A percentile compares a stretch with the other conserved stretches of the same genome.
Evolutionary conservation across 108 stramenopile genomes (phyloP).

Genomic region (Cyclotella atomus): DNA sequence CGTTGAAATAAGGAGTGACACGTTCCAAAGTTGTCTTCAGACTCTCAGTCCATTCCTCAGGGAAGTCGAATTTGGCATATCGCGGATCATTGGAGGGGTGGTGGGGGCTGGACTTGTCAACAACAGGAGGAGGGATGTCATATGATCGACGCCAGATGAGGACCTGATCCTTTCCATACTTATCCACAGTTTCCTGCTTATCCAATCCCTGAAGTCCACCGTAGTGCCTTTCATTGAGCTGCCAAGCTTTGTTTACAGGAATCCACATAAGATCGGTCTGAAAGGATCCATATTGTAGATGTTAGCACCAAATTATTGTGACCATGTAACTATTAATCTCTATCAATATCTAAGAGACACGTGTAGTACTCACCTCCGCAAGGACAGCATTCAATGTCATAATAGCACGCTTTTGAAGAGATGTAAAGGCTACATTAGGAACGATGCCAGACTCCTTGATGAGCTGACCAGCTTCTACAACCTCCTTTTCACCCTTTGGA

Average conservation of each 20-base stretch:
- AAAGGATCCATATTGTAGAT: not conserved
- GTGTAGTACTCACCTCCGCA: conserved; percentile 55
- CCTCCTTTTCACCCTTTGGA: conserved; percentile 93
- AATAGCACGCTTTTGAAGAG: conserved; percentile 93
- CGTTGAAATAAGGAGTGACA: conserved; percentile 93
- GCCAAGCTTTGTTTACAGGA: conserved; percentile 79
- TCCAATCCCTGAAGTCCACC: conserved; percentile 95
- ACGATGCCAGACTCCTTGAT: conserved; percentile 70
- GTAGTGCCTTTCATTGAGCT: conserved; percentile 97
- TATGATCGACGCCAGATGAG: conserved; percentile 95
- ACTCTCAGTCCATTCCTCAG: conserved; percentile 83
- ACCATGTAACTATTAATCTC: too few species aligned
- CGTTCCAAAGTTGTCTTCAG: conserved; percentile 94
- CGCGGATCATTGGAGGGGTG: conserved; percentile 91
- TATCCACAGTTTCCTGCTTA: conserved; percentile 98
- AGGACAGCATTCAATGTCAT: conserved; percentile 83
- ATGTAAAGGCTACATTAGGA: conserved; percentile 87
- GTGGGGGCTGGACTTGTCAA: conserved; percentile 74
- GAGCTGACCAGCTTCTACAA: conserved; percentile 73
- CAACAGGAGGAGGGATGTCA: conserved; percentile 93
- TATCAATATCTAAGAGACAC: not conserved
- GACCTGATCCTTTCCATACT: conserved; percentile 97
- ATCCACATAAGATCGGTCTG: conserved; percentile 91
- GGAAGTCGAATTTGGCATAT: conserved; percentile 75
- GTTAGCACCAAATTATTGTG: not conserved